Evolutionary conservation across 2,329 filamentous ascomycete species (phyloP).

Genomic region (Trichoderma polysporum): DNA sequence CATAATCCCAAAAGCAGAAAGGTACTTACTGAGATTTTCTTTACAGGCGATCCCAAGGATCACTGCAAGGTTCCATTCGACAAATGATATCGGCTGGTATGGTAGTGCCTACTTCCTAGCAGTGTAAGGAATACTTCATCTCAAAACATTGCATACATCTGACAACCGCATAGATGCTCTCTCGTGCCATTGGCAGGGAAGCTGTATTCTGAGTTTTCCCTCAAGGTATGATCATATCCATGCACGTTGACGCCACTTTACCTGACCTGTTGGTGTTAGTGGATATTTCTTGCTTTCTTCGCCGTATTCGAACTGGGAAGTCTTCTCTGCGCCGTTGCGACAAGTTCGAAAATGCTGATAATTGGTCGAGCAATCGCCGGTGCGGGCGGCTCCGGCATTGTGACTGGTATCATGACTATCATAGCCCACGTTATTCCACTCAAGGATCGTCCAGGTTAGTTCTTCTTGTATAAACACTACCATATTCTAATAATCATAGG

Average conservation of each 20-base stretch:
- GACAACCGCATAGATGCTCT: neutral
- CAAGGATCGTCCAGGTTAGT: neutral
- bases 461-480: too few species aligned
- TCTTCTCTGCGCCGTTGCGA: neutral
- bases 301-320: neutral
- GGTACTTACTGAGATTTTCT: too few species aligned
- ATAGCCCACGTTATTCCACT: neutral
- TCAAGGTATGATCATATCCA: neutral
- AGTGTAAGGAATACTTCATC: too few species aligned
- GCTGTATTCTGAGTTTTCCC: neutral
- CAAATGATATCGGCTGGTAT: neutral
- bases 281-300: neutral
- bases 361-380: neutral
- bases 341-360: neutral
- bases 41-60: too few species aligned
- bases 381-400: neutral
- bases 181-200: neutral
- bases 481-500: neutral
- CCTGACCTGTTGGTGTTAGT: neutral
- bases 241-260: neutral
- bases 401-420: neutral
- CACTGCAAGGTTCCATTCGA: neutral
- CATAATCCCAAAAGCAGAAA: too few species aligned
- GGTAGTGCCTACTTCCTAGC: neutral
- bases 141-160: neutral